Evolutionary conservation across 805 yeast species (phyloP).

Genomic region (Starmerella bombicola): DNA sequence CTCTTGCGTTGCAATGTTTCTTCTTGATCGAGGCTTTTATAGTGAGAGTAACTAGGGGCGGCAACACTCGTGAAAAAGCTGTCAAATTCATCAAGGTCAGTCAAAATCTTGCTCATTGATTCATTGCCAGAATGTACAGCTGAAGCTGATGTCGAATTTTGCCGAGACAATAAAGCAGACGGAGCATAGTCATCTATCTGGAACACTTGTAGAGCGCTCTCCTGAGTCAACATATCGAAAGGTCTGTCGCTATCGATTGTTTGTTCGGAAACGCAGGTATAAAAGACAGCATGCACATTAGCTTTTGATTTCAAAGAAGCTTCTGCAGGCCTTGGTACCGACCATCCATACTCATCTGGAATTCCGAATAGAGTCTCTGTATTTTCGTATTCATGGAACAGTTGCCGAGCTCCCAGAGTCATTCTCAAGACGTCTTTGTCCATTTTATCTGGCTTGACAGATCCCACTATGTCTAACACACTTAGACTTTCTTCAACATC

Average conservation of each 20-base stretch:
- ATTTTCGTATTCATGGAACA: slow-evolving; percentile 68
- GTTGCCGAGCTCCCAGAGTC: slow-evolving; percentile 71
- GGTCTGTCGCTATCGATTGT: slow-evolving; percentile 2
- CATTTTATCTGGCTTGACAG: slow-evolving; percentile 78
- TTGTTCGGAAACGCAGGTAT: slow-evolving; percentile 49
- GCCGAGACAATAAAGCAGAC: slow-evolving; percentile 3
- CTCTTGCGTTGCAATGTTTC: background rate
- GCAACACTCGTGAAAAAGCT: slow-evolving; percentile 22
- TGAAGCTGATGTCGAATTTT: slow-evolving; percentile 4
- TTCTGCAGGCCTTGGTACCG: slow-evolving; percentile 88
- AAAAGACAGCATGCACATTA: slow-evolving; percentile 89
- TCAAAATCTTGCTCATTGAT: slow-evolving; percentile 23
- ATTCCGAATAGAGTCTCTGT: slow-evolving; percentile 87
- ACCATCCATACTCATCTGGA: slow-evolving; percentile 94
- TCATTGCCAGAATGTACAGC: slow-evolving; percentile 13
- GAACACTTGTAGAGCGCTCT: slow-evolving; percentile 8
- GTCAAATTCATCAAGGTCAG: slow-evolving; percentile 24
- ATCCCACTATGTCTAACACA: slow-evolving; percentile 72
- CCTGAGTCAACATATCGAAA: background rate
- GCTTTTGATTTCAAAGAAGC: slow-evolving; percentile 80
- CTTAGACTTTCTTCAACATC: slow-evolving; percentile 80
- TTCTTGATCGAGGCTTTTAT: background rate
- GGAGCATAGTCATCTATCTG: slow-evolving; percentile 25
- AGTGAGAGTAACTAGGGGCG: slow-evolving; percentile 9
- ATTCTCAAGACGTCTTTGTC: slow-evolving; percentile 87